Conservation (phyloP, 2,329 filamentous ascomycete species). For the Stagonosporopsis rhizophila region DNA sequence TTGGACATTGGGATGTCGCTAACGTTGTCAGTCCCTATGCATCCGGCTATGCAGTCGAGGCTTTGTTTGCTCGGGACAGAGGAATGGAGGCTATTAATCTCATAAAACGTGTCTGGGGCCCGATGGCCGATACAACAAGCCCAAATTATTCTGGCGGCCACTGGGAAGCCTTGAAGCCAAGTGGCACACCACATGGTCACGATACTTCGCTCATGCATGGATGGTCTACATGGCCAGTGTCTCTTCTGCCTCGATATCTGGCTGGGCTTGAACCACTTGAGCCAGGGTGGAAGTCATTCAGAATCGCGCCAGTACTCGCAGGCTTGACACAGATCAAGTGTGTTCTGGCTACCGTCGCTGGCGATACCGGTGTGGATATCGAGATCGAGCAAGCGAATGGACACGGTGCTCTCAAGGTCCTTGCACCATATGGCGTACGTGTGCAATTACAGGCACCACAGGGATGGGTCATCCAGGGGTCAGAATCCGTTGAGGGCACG, state of each 20-base stretch:
- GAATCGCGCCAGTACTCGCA: constrained; percentile 11
- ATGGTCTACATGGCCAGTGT: constrained; percentile 23
- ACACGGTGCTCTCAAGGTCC: constrained; percentile 2
- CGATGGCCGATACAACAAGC: constrained; percentile 9
- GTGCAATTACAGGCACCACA: constrained; percentile 8
- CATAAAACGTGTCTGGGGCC: constrained; percentile 13
- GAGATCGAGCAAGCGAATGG: neutral
- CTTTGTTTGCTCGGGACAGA: constrained; percentile 1
- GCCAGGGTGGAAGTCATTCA: constrained; percentile 14
- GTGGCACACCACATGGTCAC: constrained; percentile 14
- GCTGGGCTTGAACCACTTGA: constrained; percentile 14
- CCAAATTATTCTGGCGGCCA: constrained; percentile 17
- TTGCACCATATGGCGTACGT: constrained; percentile 4
- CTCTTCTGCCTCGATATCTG: constrained; percentile 17
- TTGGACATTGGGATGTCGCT: constrained; percentile 13
- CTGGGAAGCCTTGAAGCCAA: constrained; percentile 18
- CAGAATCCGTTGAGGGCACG: neutral
- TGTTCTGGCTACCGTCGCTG: constrained; percentile 6
- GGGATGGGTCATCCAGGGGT: constrained; percentile 9
- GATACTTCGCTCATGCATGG: constrained; percentile 19
- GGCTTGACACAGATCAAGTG: constrained; percentile 10
- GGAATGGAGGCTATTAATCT: constrained; percentile 8
- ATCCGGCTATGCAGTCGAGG: constrained; percentile 15
- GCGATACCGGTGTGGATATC: constrained; percentile 3
- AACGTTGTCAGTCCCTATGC: constrained; percentile 16